Evolutionary conservation across 192 early-diverging fungal species (phyloP).

Genomic region (Ambispora gerdemannii): DNA sequence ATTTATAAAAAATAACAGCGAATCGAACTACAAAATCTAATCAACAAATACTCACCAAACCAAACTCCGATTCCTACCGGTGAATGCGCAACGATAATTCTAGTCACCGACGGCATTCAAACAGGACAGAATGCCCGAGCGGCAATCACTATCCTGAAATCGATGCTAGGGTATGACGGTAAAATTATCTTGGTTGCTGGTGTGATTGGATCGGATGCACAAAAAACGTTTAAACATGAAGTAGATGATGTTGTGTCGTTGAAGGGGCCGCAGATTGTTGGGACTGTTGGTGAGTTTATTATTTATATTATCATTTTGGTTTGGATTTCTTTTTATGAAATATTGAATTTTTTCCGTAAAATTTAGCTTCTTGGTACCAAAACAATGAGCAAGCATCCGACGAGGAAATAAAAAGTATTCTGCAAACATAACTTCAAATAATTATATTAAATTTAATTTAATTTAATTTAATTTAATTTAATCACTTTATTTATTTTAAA

Average conservation of each 20-base stretch:
- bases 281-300: slow-evolving; percentile 10
- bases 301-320: neutral
- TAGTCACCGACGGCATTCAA: slow-evolving; percentile 28
- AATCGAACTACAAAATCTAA: neutral
- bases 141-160: neutral
- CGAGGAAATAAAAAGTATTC: slow-evolving; percentile 1
- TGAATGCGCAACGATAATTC: slow-evolving; percentile 5
- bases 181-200: slow-evolving; percentile 26
- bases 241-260: slow-evolving; percentile 5
- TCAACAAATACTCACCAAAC: neutral
- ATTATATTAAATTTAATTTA: too few relatives aligned
- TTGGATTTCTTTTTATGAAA: neutral
- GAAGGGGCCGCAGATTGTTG: slow-evolving; percentile 11
- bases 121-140: slow-evolving; percentile 19
- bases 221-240: slow-evolving; percentile 23
- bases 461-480: too few relatives aligned
- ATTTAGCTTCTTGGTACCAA: slow-evolving; percentile 18
- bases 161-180: slow-evolving; percentile 7
- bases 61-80: slow-evolving; percentile 5
- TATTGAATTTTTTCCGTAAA: neutral
- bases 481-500: too few relatives aligned
- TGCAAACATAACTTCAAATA: too few relatives aligned
- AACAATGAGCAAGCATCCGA: neutral
- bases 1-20: neutral
- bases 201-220: slow-evolving; percentile 27